A percentile compares a stretch with the other conserved stretches of the same genome.
These are phyloP conservation scores for Hypoxylon rickii DNA, from an alignment of 495 filamentous ascomycete genomes.

Conservation along the genomic window DNA sequence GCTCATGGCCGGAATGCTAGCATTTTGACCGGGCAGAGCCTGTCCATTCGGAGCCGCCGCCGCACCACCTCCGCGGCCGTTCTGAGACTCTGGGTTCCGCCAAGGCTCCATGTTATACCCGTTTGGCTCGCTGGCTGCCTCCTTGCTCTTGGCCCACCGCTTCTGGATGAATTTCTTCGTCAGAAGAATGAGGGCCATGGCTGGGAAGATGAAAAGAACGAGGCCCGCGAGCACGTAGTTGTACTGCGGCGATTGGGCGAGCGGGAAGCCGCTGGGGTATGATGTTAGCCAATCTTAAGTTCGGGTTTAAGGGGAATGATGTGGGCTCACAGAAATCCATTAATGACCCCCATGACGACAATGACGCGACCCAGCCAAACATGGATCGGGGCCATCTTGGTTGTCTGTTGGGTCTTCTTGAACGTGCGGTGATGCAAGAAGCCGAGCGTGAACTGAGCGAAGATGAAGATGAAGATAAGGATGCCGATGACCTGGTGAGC, in stretches of 20 bases:
- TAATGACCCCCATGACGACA: conserved; percentile 53
- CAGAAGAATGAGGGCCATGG: conserved; percentile 32
- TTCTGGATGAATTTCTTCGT: conserved; percentile 26
- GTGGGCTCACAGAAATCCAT: conserved; percentile 51
- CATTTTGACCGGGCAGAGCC: conserved; percentile 14
- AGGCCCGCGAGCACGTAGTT: conserved; percentile 42
- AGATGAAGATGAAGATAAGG: conserved; percentile 51
- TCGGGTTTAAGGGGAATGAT: not conserved
- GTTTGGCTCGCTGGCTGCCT: not conserved
- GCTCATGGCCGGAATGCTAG: conserved; percentile 13
- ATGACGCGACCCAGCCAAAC: conserved; percentile 58
- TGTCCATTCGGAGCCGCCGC: not conserved
- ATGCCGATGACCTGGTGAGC: conserved; percentile 65
- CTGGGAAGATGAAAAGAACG: conserved; percentile 33
- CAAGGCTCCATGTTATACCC: conserved; percentile 36
- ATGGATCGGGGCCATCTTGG: conserved; percentile 52
- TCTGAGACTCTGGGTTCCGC: conserved; percentile 15
- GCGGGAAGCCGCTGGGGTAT: conserved; percentile 42
- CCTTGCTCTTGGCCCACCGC: conserved; percentile 22
- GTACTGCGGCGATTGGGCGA: conserved; percentile 43
- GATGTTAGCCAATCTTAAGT: not conserved
- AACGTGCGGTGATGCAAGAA: conserved; percentile 55
- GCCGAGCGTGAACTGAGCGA: conserved; percentile 55
- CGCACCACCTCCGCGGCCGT: not conserved
- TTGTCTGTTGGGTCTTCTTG: conserved; percentile 48